A percentile compares a stretch with the other conserved stretches of the same genome.
Evolutionary conservation across 352 stramenopile genomes (phyloP).

Genomic region (Pythium brachiatum): DNA sequence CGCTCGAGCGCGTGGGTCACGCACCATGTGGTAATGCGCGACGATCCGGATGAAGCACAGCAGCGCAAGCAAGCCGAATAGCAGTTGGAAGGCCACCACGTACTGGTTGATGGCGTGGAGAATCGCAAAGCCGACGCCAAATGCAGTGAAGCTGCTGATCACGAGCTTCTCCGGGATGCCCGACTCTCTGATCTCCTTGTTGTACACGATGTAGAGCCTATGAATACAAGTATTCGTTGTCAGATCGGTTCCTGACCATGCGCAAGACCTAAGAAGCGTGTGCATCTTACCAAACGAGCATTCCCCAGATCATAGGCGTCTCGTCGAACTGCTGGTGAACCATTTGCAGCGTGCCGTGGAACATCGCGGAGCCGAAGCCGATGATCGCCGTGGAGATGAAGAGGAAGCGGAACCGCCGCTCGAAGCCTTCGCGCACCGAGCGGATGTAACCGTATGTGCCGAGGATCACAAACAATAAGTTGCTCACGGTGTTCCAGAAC

Average conservation of each 20-base stretch:
- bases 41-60: slow-evolving; percentile 44
- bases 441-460: slow-evolving; percentile 68
- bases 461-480: slow-evolving; percentile 76
- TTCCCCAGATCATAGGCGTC: slow-evolving; percentile 83
- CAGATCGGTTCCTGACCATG: neutral
- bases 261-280: neutral
- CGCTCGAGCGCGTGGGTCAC: slow-evolving; percentile 40
- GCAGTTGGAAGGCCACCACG: slow-evolving; percentile 64
- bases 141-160: slow-evolving; percentile 39
- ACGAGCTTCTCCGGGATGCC: slow-evolving; percentile 37
- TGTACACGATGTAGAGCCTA: slow-evolving; percentile 78
- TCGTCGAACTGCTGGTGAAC: slow-evolving; percentile 82
- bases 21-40: slow-evolving; percentile 48
- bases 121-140: slow-evolving; percentile 59
- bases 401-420: slow-evolving; percentile 68
- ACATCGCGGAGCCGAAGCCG: slow-evolving; percentile 83
- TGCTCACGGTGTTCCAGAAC: slow-evolving; percentile 89
- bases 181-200: slow-evolving; percentile 58
- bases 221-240: neutral
- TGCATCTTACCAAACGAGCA: slow-evolving; percentile 53
- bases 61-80: slow-evolving; percentile 55
- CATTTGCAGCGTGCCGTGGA: slow-evolving; percentile 81
- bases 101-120: slow-evolving; percentile 77
- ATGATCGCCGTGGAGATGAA: slow-evolving; percentile 75
- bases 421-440: slow-evolving; percentile 59